Evolutionary conservation across 148 eudicot species (phyloP), one percentile per base, ranked within the genome.

Genomic region (Rhododendron simsii): DNA sequence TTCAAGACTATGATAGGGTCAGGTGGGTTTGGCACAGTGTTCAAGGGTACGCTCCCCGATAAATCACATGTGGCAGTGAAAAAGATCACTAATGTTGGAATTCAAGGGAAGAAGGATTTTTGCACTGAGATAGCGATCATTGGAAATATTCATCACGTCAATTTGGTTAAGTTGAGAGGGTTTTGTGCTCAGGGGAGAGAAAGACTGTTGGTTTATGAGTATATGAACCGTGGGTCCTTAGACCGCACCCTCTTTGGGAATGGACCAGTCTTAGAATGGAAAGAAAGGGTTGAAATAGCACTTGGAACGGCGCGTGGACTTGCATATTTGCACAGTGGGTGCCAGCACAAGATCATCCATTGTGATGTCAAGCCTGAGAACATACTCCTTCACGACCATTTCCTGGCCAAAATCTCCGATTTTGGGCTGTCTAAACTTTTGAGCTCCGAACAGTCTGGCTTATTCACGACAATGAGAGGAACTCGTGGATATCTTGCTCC

Each of bases 331-430:
- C 98, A 96, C 80, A 90, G 88, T 28, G 98, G 95, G 63, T 96
- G 98, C 41, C 92, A 92, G 18, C 90, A 90, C 0, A 96, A 94
- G 91, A 92, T 96, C 84, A 90, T 96, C 79, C 98, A 96, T 41
- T 96, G 98, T 83, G 98, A 96, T 81, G 90, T 96, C 14, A 96
- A 96, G 87, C 98, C 98, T 2, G 98, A 96, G 53, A 96, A 50
- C 14, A 50, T 50, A 50, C 53, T 50, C 53, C 53, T 50, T 50
- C 53, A 50, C 53, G 53, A 50, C 53, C 53, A 12, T 50, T 50
- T 50, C 53, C 53, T 12, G 14, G 53, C 53, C 15, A 50, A 50
- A 50, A 96, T 85, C 94, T 96, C 47, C 92, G 93, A 50, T 50
- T 50, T 50, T 3, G 53, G 53, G 53, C 53, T 50, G 13, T 50